These are phyloP conservation scores for Prunus armeniaca DNA, from an alignment of 306 rosid species.

Conservation along the genomic window DNA sequence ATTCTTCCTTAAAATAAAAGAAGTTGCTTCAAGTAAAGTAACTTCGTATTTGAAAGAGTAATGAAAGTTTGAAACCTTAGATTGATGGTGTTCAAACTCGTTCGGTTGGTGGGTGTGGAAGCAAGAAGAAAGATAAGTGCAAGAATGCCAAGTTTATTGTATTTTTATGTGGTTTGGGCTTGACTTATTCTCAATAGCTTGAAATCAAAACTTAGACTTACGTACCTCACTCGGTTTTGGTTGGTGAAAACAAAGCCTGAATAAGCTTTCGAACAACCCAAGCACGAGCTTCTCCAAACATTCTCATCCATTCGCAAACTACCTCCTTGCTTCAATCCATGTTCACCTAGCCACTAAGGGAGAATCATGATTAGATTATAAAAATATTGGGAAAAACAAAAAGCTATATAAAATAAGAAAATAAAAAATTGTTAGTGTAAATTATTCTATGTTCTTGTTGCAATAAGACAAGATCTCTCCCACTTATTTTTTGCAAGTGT, in stretches of 20 bases:
- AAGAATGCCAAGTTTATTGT: background rate
- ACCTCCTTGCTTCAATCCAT: background rate
- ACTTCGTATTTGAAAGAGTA: background rate
- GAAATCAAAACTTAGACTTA: background rate
- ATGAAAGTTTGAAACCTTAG: background rate
- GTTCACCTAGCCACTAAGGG: background rate
- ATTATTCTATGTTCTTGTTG: no score
- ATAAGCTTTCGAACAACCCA: constrained; percentile 8
- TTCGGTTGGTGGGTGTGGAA: constrained; percentile 23
- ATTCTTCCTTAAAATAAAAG: no score
- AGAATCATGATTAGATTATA: background rate
- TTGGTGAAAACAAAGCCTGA: constrained; percentile 17
- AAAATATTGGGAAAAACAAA: background rate
- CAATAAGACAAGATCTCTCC: no score
- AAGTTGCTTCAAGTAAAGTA: background rate
- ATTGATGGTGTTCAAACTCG: background rate
- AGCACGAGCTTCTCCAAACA: constrained; percentile 14
- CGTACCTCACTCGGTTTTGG: constrained; percentile 11
- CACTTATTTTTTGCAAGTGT: no score
- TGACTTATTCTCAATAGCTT: constrained; percentile 12
- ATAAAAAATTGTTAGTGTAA: no score
- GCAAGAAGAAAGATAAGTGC: constrained; percentile 21
- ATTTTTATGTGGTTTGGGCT: background rate
- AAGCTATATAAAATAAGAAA: background rate
- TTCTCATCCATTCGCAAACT: constrained; percentile 1